Conservation (phyloP, 2,329 filamentous ascomycete genomes). For the Aureobasidium uvarum region DNA sequence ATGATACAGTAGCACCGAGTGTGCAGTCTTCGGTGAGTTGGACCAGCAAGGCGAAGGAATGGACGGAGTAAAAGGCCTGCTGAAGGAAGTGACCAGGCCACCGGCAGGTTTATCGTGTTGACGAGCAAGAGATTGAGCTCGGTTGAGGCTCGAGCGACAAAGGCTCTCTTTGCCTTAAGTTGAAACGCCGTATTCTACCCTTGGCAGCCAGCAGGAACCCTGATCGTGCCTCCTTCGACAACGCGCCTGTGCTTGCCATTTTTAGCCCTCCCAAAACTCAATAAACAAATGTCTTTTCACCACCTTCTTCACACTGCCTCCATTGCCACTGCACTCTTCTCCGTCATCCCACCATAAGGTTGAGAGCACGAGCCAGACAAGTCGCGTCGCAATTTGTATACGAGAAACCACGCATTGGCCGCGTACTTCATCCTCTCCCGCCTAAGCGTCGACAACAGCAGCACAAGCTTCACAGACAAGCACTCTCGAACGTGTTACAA, state of each 20-base stretch:
- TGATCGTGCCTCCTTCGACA: slow-evolving; percentile 8
- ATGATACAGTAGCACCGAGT: not conserved
- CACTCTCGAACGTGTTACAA: not conserved
- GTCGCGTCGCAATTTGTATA: slow-evolving; percentile 1
- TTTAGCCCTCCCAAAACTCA: not conserved
- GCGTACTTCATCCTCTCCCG: not conserved
- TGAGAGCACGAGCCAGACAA: slow-evolving; percentile 16
- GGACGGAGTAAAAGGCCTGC: not conserved
- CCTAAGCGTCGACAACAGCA: not conserved
- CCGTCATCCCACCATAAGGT: not conserved
- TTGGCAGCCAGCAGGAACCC: slow-evolving; percentile 9
- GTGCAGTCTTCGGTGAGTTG: not conserved
- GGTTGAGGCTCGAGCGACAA: slow-evolving; percentile 18
- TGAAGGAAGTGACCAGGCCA: slow-evolving; percentile 6
- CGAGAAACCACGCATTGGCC: slow-evolving; percentile 12
- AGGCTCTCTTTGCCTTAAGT: not conserved
- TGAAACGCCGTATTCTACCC: slow-evolving; percentile 15
- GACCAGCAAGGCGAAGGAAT: slow-evolving; percentile 5
- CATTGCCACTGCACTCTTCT: not conserved
- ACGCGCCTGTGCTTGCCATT: slow-evolving; percentile 1
- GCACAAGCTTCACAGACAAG: slow-evolving; percentile 5
- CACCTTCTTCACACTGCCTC: not conserved
- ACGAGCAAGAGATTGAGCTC: slow-evolving; percentile 15
- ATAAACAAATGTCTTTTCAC: not conserved
- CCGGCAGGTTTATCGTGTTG: not conserved